Evolutionary conservation across 2,329 filamentous ascomycete genomes (phyloP).

Genomic region (Fusarium nelsonii): DNA sequence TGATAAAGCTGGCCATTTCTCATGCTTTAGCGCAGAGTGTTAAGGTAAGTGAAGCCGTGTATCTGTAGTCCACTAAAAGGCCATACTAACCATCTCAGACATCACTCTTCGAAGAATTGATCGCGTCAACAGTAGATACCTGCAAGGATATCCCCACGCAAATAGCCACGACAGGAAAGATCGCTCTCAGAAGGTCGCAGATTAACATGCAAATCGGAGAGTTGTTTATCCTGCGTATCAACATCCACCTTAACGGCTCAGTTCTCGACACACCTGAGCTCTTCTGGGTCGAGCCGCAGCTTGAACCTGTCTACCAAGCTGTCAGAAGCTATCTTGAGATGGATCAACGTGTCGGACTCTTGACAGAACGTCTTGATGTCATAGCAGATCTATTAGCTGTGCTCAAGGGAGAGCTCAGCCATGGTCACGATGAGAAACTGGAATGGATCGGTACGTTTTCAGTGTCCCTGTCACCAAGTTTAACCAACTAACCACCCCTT

Average conservation of each 20-base stretch:
- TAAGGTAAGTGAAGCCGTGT: slow-evolving; percentile 68
- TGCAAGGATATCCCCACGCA: slow-evolving; percentile 94
- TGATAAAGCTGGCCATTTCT: slow-evolving; percentile 97
- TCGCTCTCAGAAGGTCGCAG: slow-evolving; percentile 85
- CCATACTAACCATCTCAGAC: slow-evolving; percentile 67
- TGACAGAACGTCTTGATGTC: slow-evolving; percentile 88
- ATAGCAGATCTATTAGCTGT: slow-evolving; percentile 94
- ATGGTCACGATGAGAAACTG: slow-evolving; percentile 89
- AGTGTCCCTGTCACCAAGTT: not conserved
- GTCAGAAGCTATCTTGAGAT: slow-evolving; percentile 97
- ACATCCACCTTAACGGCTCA: slow-evolving; percentile 96
- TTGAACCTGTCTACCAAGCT: slow-evolving; percentile 96
- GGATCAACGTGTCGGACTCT: slow-evolving; percentile 90
- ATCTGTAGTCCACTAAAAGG: not conserved
- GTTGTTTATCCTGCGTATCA: slow-evolving; percentile 96
- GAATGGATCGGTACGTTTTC: slow-evolving; percentile 85
- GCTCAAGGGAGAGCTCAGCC: slow-evolving; percentile 93
- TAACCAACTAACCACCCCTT: slow-evolving; percentile 19
- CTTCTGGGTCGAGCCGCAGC: slow-evolving; percentile 97
- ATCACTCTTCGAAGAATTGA: slow-evolving; percentile 93
- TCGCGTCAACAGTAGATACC: slow-evolving; percentile 91
- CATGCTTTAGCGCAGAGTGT: slow-evolving; percentile 96
- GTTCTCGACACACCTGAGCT: slow-evolving; percentile 97
- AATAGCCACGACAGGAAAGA: slow-evolving; percentile 92
- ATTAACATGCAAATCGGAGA: slow-evolving; percentile 99